A percentile compares a stretch with the other conserved stretches of the same genome.
Conservation (phyloP, 169 alveolate genomes). For the Eimeria sp. region DNA sequence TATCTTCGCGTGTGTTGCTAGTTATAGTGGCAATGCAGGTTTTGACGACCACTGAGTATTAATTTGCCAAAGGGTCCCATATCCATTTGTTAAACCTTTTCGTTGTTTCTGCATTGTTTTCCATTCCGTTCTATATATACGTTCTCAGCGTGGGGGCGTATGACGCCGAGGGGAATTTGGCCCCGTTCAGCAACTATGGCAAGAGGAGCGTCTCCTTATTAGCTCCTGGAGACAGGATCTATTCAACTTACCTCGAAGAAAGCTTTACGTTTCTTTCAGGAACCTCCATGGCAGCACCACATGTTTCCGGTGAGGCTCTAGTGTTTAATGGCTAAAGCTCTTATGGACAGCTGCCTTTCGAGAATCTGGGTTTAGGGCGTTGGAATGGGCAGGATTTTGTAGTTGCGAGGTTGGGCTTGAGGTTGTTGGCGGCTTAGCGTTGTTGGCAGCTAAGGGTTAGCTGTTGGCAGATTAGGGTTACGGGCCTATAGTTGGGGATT, state of each 20-base stretch:
- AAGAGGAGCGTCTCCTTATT: slow-evolving; percentile 84
- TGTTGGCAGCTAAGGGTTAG: too few species aligned
- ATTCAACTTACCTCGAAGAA: slow-evolving; percentile 84
- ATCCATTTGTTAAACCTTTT: neutral
- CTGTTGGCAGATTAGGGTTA: neutral
- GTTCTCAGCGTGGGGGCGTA: slow-evolving; percentile 86
- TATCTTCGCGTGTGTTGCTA: neutral
- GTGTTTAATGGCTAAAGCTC: neutral
- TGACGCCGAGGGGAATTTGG: slow-evolving; percentile 82
- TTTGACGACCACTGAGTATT: neutral
- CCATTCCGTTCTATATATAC: neutral
- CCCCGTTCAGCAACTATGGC: slow-evolving; percentile 88
- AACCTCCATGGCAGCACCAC: slow-evolving; percentile 90
- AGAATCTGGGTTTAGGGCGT: neutral
- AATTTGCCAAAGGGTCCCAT: neutral
- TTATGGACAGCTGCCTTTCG: neutral
- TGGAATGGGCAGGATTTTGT: neutral
- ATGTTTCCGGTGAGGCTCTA: slow-evolving; percentile 85
- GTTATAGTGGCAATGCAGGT: neutral
- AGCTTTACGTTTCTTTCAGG: slow-evolving; percentile 85
- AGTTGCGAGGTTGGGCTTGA: neutral
- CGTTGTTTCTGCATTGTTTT: neutral
- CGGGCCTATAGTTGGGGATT: neutral
- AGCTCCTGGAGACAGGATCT: slow-evolving; percentile 88
- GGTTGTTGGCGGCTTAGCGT: neutral